Base-by-base conservation (phyloP, 495 filamentous ascomycete species). In the Podospora comata region DNA sequence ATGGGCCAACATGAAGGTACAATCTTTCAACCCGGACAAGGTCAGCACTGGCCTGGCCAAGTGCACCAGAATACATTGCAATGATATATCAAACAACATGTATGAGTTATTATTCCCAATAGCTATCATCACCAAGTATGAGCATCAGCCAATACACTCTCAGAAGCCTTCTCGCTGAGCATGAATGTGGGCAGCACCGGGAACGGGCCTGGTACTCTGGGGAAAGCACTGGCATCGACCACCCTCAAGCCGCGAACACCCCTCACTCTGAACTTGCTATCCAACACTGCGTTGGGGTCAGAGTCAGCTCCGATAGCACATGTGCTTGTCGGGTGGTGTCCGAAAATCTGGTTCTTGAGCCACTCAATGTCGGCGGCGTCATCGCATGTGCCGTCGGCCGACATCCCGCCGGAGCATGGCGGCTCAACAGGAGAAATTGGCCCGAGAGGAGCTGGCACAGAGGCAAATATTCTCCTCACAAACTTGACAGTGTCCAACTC, bases 181-280 rank as follows among this genome's bases (percentile, higher is more conserved):
- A 85, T 85, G 68, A 87, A 89, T 0, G 84, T 87, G 23, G 85
- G 83, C 77, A 88, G 84, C 70, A 86, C 83, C 0, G 87, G 85
- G 63, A 88, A 86, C 16, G 85, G 84, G 9, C 84, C 83, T 55
- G 84, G 81, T 16, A 86, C 70, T 6, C 74, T 78, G 16, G 87
- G 88, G 76, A 89, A 86, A 32, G 84, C 80, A 64, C 82, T 85
- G 30, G 81, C 84, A 72, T 89, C 86, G 0, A 84, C 86, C 44
- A 88, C 84, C 0, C 86, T 77, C 61, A 88, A 73, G 0, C 83
- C 79, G 6, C 73, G 69, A 5, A 88, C 84, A 2, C 86, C 86
- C 4, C 77, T 75, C 2, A 88, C 85, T 2, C 79, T 74, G 55
- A 88, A 77, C 60, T 82, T 81, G 57, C 81, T 80, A 70, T 87